Evolutionary conservation across 768 basidiomycete genomes (phyloP).

Genomic region (Panellus pusillus): DNA sequence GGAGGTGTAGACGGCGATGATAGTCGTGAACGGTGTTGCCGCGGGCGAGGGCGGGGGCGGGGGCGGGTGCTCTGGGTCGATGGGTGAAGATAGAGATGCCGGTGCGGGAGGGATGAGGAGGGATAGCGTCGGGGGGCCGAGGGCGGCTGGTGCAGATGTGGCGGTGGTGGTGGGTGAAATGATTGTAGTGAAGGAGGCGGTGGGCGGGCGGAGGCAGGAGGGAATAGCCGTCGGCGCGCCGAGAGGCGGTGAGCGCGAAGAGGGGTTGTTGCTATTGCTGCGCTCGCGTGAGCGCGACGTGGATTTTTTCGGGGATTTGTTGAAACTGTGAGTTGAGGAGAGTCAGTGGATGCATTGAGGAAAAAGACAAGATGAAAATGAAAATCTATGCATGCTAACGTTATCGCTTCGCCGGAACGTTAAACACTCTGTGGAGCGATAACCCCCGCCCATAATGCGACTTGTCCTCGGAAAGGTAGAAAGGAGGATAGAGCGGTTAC

Average conservation of each 20-base stretch:
- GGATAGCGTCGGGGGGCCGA: neutral
- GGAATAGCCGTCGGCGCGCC: neutral
- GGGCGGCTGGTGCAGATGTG: conserved; percentile 20
- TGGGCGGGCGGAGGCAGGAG: conserved; percentile 27
- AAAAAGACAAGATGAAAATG: neutral
- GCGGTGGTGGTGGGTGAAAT: no score
- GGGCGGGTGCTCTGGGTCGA: conserved; percentile 23
- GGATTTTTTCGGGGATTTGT: conserved; percentile 8
- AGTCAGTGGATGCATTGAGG: neutral
- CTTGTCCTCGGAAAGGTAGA: no score
- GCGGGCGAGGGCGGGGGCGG: conserved; percentile 16
- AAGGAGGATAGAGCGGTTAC: no score
- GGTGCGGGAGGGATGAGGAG: conserved; percentile 50
- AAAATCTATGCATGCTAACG: no score
- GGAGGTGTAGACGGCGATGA: conserved; percentile 11
- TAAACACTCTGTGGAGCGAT: no score
- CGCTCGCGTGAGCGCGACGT: conserved; percentile 10
- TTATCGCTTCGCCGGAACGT: no score
- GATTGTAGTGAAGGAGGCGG: conserved; percentile 30
- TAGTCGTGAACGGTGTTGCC: conserved; percentile 24
- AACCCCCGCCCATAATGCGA: no score
- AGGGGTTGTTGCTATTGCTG: neutral
- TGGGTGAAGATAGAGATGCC: conserved; percentile 40
- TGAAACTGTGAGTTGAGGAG: conserved; percentile 10
- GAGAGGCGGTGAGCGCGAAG: conserved; percentile 20